phyloP scores from a whole-genome alignment of 306 rosid species.

The Quercus agrifolia region DNA sequence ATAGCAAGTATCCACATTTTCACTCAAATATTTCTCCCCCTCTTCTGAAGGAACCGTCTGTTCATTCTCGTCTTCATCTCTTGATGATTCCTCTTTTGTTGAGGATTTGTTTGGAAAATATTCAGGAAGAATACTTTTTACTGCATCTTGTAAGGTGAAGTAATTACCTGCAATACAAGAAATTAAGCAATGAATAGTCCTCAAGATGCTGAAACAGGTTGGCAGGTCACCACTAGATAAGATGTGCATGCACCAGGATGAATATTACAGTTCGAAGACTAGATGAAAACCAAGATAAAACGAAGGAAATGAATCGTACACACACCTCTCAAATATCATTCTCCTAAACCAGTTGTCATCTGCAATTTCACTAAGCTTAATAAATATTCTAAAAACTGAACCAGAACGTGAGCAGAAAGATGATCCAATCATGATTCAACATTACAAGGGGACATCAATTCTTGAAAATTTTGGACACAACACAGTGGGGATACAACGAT shows the following conservation, averaged over 20 bases:
- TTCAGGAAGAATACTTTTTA: conserved; percentile 71
- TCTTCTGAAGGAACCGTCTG: conserved; percentile 28
- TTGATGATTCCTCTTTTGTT: conserved; percentile 20
- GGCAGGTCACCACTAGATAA: background rate
- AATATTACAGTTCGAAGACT: background rate
- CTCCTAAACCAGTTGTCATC: no score
- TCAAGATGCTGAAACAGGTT: background rate
- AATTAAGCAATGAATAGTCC: background rate
- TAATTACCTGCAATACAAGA: conserved; percentile 53
- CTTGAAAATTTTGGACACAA: no score
- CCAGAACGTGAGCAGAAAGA: no score
- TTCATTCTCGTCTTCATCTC: conserved; percentile 19
- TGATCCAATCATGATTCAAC: no score
- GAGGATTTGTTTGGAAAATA: conserved; percentile 36
- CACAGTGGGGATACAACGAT: no score
- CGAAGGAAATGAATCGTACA: background rate
- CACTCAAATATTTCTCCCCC: conserved; percentile 39
- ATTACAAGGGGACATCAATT: no score
- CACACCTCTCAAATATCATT: no score
- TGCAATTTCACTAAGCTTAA: no score
- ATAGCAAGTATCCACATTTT: conserved; percentile 21
- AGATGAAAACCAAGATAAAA: background rate
- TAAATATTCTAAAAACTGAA: no score
- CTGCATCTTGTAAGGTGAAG: conserved; percentile 70
- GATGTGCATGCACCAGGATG: background rate